phyloP scores from a whole-genome alignment of 2,329 filamentous ascomycete species.

The Apiospora arundinis region DNA sequence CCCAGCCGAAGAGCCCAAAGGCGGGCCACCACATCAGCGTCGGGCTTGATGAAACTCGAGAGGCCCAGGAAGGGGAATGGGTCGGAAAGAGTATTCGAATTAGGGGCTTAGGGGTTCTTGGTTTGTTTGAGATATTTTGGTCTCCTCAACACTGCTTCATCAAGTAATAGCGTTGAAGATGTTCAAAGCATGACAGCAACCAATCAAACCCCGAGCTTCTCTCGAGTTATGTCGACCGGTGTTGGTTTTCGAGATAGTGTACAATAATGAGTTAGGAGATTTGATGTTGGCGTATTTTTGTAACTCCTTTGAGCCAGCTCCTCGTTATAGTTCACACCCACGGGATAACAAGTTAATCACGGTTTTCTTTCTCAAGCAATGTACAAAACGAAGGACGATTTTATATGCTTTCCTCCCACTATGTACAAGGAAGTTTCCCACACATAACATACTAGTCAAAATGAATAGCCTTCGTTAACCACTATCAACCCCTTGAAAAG shows the following conservation, averaged over 20 bases:
- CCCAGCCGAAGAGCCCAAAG: not conserved
- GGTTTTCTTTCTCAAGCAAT: not conserved
- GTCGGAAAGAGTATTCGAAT: no score
- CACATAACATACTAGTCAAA: not conserved
- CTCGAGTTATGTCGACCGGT: no score
- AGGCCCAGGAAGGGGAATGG: no score
- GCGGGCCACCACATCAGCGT: not conserved
- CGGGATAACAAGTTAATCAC: not conserved
- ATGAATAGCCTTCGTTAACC: not conserved
- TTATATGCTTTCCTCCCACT: constrained; percentile 2
- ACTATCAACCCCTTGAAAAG: not conserved
- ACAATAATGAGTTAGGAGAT: no score
- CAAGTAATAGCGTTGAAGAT: no score
- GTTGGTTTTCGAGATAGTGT: no score
- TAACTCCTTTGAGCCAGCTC: no score
- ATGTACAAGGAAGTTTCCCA: not conserved
- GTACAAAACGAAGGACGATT: not conserved
- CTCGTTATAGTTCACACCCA: no score
- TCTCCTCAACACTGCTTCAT: no score
- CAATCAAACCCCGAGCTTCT: no score
- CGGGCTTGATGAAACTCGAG: not conserved
- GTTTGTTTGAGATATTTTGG: not conserved
- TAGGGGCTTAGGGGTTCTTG: not conserved
- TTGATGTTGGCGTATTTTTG: no score
- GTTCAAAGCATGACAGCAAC: no score